Conservation (phyloP, 176 grass and related monocot species). For the Eleusine indica region DNA sequence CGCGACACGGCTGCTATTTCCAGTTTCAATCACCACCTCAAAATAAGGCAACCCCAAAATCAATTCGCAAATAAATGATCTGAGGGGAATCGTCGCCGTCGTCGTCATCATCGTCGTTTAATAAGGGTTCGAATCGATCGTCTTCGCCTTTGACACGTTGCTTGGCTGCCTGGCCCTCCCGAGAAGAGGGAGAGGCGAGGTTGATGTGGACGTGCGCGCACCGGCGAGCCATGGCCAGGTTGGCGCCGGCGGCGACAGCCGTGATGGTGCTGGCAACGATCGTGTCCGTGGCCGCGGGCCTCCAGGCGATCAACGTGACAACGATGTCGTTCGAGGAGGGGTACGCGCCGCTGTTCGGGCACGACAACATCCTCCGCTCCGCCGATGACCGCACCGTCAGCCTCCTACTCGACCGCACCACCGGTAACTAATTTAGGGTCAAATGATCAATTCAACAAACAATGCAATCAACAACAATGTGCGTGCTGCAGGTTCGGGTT, state of each 20-base stretch:
- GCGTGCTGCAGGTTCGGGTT: conserved; percentile 64
- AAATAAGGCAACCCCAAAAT: conserved; percentile 25
- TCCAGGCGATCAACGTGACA: conserved; percentile 53
- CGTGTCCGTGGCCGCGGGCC: not conserved
- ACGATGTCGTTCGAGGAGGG: conserved; percentile 61
- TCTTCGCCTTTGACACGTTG: not conserved
- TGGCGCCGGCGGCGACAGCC: not conserved
- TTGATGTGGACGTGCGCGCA: not conserved
- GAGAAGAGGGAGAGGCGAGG: not conserved
- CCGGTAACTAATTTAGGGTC: conserved; percentile 36
- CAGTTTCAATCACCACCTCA: not conserved
- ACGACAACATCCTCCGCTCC: conserved; percentile 64
- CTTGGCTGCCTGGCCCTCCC: not conserved
- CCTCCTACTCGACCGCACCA: conserved; percentile 77
- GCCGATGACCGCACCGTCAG: conserved; percentile 66
- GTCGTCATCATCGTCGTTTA: not conserved
- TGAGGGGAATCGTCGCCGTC: not conserved
- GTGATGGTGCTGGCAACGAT: not conserved
- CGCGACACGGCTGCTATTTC: conserved; percentile 22
- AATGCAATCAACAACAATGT: not conserved
- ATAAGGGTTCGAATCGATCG: not conserved
- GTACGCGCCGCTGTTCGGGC: conserved; percentile 69
- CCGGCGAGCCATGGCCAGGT: not conserved
- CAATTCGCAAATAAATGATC: not conserved
- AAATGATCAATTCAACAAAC: not conserved